Conservation (phyloP, 257 asterid genomes). For the Euphrasia confusa region DNA sequence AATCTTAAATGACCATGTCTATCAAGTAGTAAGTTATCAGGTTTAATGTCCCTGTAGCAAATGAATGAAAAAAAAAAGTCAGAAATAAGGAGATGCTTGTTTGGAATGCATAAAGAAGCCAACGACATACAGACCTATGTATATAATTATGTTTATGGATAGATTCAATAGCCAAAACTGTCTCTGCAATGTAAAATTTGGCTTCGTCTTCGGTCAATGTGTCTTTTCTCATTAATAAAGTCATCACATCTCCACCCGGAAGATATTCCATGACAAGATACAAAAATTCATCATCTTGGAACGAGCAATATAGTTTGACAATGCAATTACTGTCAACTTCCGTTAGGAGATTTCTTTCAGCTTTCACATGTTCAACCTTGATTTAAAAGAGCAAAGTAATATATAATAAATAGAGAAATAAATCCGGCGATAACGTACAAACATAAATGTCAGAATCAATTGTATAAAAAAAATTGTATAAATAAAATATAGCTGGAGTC, state of each 20-base stretch:
- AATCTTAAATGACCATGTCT: conserved; percentile 82
- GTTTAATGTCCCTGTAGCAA: conserved; percentile 83
- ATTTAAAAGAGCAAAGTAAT: conserved; percentile 20
- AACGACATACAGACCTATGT: conserved; percentile 59
- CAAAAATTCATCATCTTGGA: conserved; percentile 88
- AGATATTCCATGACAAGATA: conserved; percentile 95
- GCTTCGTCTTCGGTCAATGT: conserved; percentile 80
- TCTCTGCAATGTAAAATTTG: conserved; percentile 84
- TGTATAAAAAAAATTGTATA: too few species aligned
- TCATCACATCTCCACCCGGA: conserved; percentile 98
- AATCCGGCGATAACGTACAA: conserved; percentile 25
- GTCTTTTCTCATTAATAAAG: conserved; percentile 88
- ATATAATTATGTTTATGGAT: conserved; percentile 82
- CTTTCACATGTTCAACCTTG: conserved; percentile 95
- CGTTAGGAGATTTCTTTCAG: conserved; percentile 93
- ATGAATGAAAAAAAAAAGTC: conserved; percentile 28
- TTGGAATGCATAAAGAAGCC: conserved; percentile 14
- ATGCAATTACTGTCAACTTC: conserved; percentile 95
- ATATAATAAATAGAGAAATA: conserved; percentile 24
- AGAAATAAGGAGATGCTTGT: conserved; percentile 25
- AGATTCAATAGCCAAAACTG: conserved; percentile 89
- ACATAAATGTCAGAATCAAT: conserved; percentile 11
- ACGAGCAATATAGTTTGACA: conserved; percentile 83
- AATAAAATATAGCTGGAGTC: too few species aligned
- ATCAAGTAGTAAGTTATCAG: conserved; percentile 94